phyloP scores from a whole-genome alignment of 306 rosid species.

The Arachis stenosperma region DNA sequence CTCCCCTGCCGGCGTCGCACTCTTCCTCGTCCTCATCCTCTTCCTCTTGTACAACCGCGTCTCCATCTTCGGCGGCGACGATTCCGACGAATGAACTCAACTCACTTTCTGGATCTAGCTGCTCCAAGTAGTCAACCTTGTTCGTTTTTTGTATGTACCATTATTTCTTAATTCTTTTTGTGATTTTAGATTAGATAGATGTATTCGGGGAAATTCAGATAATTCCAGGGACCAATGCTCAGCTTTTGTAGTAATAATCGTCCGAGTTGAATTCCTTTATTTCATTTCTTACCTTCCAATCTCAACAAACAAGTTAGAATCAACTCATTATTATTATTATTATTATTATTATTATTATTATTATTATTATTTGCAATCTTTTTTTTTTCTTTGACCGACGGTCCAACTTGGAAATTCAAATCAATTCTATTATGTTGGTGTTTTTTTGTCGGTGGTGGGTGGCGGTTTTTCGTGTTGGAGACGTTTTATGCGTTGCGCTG shows the following conservation, averaged over 20 bases:
- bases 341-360: too few species aligned
- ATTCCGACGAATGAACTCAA: conserved; percentile 59
- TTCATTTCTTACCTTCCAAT: neutral
- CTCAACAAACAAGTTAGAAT: too few species aligned
- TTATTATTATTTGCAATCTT: too few species aligned
- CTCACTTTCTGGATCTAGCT: conserved; percentile 36
- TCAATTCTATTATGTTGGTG: too few species aligned
- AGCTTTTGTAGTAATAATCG: neutral
- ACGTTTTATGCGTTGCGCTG: neutral
- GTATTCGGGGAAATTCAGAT: neutral
- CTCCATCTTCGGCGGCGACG: conserved; percentile 79
- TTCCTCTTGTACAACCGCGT: conserved; percentile 69
- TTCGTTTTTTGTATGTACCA: neutral
- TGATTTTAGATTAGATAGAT: neutral
- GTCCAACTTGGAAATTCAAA: too few species aligned
- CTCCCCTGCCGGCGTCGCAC: conserved; percentile 86
- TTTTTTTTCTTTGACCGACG: too few species aligned
- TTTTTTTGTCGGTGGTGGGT: too few species aligned
- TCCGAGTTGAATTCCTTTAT: neutral
- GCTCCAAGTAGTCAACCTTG: neutral
- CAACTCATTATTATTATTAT: too few species aligned
- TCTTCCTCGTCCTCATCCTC: conserved; percentile 64
- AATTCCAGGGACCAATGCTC: neutral
- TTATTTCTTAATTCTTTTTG: neutral
- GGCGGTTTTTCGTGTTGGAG: neutral